phyloP scores from a whole-genome alignment of 2,329 filamentous ascomycete species.

The Microcera coccophila region DNA sequence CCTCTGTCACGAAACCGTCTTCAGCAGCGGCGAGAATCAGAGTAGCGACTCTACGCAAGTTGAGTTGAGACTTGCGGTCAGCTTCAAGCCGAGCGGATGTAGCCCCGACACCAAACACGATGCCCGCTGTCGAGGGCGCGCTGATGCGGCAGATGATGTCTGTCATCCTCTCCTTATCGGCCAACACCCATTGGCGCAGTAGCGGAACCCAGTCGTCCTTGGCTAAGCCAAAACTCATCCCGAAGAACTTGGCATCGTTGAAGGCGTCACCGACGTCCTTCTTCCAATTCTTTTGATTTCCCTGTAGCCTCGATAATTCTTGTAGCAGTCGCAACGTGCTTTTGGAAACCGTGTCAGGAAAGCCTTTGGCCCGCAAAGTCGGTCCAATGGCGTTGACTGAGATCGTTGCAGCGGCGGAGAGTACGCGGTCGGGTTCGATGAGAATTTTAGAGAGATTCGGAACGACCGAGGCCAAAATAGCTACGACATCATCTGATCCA shows the following conservation, averaged over 20 bases:
- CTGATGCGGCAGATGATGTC: slow-evolving; percentile 77
- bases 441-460: slow-evolving; percentile 79
- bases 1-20: slow-evolving; percentile 76
- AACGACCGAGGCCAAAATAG: slow-evolving; percentile 73
- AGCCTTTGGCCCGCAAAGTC: slow-evolving; percentile 75
- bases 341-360: slow-evolving; percentile 77
- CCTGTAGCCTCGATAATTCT: slow-evolving; percentile 71
- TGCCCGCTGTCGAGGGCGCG: slow-evolving; percentile 85
- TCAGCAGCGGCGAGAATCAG: slow-evolving; percentile 71
- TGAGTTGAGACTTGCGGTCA: slow-evolving; percentile 87
- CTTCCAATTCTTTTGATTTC: slow-evolving; percentile 84
- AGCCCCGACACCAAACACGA: slow-evolving; percentile 97
- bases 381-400: slow-evolving; percentile 80
- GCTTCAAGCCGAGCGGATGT: slow-evolving; percentile 91
- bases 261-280: slow-evolving; percentile 91
- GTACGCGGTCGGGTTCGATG: slow-evolving; percentile 78
- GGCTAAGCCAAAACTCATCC: slow-evolving; percentile 61
- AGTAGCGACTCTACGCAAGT: slow-evolving; percentile 75
- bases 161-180: slow-evolving; percentile 82
- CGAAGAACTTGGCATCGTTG: slow-evolving; percentile 83
- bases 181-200: slow-evolving; percentile 75
- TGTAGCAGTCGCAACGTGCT: slow-evolving; percentile 69
- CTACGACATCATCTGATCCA: slow-evolving; percentile 70
- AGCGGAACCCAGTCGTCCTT: slow-evolving; percentile 76
- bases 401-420: slow-evolving; percentile 72